Conservation (phyloP, 345 rosid genomes). For the Hibiscus syriacus region DNA sequence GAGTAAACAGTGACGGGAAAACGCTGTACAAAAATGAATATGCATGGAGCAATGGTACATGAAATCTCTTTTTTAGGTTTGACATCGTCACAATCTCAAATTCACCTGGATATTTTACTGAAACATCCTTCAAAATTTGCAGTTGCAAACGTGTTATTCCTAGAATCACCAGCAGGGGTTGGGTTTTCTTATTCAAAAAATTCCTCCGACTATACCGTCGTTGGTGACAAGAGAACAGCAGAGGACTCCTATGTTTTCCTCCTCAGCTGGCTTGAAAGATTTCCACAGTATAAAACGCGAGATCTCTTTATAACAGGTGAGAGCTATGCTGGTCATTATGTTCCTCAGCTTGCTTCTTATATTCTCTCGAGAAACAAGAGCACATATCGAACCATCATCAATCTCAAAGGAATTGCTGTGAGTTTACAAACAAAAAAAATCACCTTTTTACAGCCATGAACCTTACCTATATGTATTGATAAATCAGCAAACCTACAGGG, state of each 20-base stretch:
- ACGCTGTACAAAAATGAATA: slow-evolving; percentile 30
- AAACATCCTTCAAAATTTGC: neutral
- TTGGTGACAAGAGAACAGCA: slow-evolving; percentile 37
- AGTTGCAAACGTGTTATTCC: slow-evolving; percentile 2
- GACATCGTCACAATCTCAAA: neutral
- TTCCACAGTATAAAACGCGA: slow-evolving; percentile 26
- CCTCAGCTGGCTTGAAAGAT: slow-evolving; percentile 30
- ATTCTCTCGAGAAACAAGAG: slow-evolving; percentile 25
- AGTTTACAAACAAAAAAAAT: slow-evolving; percentile 7
- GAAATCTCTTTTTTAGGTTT: neutral
- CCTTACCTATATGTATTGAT: neutral
- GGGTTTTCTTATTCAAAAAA: slow-evolving; percentile 45
- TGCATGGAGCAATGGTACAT: slow-evolving; percentile 15
- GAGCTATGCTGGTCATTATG: slow-evolving; percentile 36
- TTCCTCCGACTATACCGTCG: slow-evolving; percentile 23
- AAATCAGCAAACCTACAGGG: too few species aligned
- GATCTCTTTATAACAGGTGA: slow-evolving; percentile 37
- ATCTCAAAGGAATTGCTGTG: slow-evolving; percentile 50
- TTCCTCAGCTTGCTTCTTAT: slow-evolving; percentile 12
- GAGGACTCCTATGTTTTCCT: slow-evolving; percentile 31
- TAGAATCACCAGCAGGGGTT: slow-evolving; percentile 1
- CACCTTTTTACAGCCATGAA: too few species aligned
- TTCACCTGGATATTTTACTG: neutral
- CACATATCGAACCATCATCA: slow-evolving; percentile 22
- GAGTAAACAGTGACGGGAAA: slow-evolving; percentile 33